Conservation (phyloP, 345 rosid species). For the Physaria fendleri region DNA sequence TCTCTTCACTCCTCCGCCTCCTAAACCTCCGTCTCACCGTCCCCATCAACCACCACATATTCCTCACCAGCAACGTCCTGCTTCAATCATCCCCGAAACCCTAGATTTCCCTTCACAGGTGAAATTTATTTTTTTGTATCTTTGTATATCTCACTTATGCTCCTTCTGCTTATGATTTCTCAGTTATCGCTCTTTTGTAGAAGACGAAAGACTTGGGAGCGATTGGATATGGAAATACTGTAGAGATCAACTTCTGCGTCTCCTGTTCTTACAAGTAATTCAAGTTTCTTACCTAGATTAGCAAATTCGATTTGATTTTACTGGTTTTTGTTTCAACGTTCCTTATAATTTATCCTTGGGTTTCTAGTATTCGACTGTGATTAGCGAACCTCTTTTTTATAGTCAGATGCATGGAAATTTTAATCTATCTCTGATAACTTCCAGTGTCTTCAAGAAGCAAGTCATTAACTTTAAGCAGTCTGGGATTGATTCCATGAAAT, state of each 20-base stretch:
- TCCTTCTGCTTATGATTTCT: not conserved
- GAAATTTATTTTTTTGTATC: not conserved
- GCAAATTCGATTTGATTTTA: not conserved
- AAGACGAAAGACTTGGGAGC: conserved; percentile 36
- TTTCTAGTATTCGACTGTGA: not conserved
- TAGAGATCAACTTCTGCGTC: conserved; percentile 69
- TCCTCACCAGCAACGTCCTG: conserved; percentile 29
- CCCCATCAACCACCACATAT: conserved; percentile 32
- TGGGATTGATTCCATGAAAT: not conserved
- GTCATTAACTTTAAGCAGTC: not conserved
- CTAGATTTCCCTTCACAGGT: conserved; percentile 48
- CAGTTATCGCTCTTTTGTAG: conserved; percentile 27
- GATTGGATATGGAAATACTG: conserved; percentile 57
- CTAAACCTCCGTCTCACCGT: conserved; percentile 33
- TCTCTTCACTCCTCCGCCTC: conserved; percentile 73
- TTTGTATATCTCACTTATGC: not conserved
- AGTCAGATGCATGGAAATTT: not conserved
- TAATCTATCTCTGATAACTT: not conserved
- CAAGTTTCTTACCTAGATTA: not conserved
- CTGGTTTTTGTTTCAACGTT: not conserved
- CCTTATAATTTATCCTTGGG: not conserved
- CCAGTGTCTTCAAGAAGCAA: not conserved
- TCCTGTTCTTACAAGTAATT: conserved; percentile 76
- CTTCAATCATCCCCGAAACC: conserved; percentile 28
- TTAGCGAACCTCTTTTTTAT: not conserved